phyloP scores from a whole-genome alignment of 176 grass and related monocot species.

The Aegilops bicornis region DNA sequence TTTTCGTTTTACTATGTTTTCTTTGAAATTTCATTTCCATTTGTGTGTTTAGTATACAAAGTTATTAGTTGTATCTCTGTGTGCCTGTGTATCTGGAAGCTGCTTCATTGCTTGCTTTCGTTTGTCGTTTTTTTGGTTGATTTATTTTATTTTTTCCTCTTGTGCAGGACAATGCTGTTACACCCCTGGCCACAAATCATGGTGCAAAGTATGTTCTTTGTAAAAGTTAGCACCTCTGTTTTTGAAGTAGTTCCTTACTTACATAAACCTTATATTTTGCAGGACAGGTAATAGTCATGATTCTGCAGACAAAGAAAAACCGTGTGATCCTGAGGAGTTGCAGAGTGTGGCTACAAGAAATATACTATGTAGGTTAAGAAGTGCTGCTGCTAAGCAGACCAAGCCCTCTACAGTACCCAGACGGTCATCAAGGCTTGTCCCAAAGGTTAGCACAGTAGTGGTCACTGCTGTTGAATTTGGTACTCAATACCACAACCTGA shows the following conservation, averaged over 20 bases:
- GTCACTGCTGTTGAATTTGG: conserved; percentile 12
- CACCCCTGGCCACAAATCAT: conserved; percentile 36
- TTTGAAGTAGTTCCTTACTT: conserved; percentile 16
- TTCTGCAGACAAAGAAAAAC: conserved; percentile 33
- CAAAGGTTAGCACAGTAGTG: conserved; percentile 44
- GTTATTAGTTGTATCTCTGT: not conserved
- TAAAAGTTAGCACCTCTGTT: conserved; percentile 13
- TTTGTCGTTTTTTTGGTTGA: conserved; percentile 9
- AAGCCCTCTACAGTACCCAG: conserved; percentile 44
- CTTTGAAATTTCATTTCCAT: not conserved
- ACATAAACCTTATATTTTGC: conserved; percentile 35
- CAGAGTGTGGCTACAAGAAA: conserved; percentile 49
- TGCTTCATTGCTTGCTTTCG: conserved; percentile 20
- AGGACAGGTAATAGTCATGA: conserved; percentile 50
- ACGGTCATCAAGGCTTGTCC: conserved; percentile 61
- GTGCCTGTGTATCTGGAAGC: not conserved
- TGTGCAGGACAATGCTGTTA: conserved; percentile 51
- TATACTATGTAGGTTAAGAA: conserved; percentile 68
- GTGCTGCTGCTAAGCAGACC: conserved; percentile 49
- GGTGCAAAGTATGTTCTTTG: conserved; percentile 56
- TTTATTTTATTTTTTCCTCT: conserved; percentile 8
- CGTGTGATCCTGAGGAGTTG: conserved; percentile 44
- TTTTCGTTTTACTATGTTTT: not conserved
- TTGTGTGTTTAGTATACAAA: conserved; percentile 6
- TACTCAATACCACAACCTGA: not conserved